These are phyloP conservation scores for Zygnema circumcarinatum DNA, from an alignment of 139 green algal species.

Conservation along the genomic window DNA sequence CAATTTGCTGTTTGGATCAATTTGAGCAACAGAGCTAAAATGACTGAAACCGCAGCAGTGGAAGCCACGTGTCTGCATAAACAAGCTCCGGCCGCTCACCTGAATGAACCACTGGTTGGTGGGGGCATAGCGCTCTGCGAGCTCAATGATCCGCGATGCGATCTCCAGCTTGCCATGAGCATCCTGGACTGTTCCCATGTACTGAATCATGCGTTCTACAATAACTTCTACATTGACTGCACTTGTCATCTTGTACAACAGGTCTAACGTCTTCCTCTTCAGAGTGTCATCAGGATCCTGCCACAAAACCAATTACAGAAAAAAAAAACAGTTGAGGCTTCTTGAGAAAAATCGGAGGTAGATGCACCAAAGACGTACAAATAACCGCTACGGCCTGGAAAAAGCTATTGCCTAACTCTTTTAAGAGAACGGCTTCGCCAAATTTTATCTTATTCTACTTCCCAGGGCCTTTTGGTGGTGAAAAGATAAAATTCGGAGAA, in stretches of 20 bases:
- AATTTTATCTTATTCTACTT: too few relatives aligned
- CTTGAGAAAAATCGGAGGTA: background rate
- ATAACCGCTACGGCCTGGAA: background rate
- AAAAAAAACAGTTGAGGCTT: background rate
- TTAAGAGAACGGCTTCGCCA: too few relatives aligned
- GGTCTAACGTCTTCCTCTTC: slow-evolving; percentile 92
- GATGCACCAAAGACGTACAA: background rate
- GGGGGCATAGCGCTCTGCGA: slow-evolving; percentile 91
- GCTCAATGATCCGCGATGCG: slow-evolving; percentile 70
- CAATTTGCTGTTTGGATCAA: too few relatives aligned
- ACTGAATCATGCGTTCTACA: slow-evolving; percentile 90
- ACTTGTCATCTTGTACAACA: slow-evolving; percentile 95
- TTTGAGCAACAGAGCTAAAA: too few relatives aligned
- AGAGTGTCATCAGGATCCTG: slow-evolving; percentile 90
- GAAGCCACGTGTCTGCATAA: too few relatives aligned
- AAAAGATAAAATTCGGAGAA: too few relatives aligned
- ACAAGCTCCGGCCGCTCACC: too few relatives aligned
- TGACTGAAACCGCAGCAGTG: too few relatives aligned
- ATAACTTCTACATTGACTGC: slow-evolving; percentile 93
- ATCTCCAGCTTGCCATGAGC: slow-evolving; percentile 66
- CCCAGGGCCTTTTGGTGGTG: too few relatives aligned
- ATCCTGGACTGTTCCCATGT: slow-evolving; percentile 69
- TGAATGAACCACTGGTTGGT: slow-evolving; percentile 88
- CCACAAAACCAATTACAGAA: background rate
- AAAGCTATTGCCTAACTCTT: too few relatives aligned